A percentile compares a stretch with the other conserved stretches of the same genome.
phyloP scores from a whole-genome alignment of 768 basidiomycete species.

The Serpula lacrymans region DNA sequence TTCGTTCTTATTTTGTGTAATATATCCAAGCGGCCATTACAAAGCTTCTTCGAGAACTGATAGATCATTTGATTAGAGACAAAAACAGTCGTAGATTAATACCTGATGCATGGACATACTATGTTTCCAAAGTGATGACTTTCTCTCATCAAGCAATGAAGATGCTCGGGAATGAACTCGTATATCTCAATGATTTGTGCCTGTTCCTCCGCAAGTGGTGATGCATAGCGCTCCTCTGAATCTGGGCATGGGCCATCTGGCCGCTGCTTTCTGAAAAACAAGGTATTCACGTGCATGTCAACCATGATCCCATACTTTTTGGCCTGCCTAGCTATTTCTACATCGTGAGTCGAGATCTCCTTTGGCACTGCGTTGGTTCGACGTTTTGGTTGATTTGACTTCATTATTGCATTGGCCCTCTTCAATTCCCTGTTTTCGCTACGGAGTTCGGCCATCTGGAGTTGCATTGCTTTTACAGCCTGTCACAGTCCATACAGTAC shows the following conservation, averaged over 20 bases:
- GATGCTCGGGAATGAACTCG: background rate
- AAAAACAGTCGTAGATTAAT: too few species aligned
- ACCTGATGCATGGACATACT: background rate
- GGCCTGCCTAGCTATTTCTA: background rate
- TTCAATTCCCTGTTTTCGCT: constrained; percentile 8
- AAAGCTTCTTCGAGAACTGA: constrained; percentile 1
- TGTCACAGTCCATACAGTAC: too few species aligned
- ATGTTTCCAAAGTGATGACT: too few species aligned
- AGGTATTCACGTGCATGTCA: background rate
- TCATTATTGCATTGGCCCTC: constrained; percentile 1
- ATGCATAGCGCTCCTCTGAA: background rate
- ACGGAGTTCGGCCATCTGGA: too few species aligned
- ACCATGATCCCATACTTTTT: background rate
- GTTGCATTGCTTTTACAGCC: too few species aligned
- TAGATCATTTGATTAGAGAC: background rate
- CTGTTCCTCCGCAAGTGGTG: background rate
- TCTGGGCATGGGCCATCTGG: background rate
- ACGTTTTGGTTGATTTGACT: constrained; percentile 2
- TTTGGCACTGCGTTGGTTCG: background rate
- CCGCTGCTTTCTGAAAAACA: background rate
- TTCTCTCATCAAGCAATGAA: too few species aligned
- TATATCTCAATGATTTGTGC: background rate
- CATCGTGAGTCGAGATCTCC: background rate
- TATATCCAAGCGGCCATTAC: background rate
- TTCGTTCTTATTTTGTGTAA: background rate